Conservation (phyloP, 805 yeast genomes). For the Pichia occidentalis region DNA sequence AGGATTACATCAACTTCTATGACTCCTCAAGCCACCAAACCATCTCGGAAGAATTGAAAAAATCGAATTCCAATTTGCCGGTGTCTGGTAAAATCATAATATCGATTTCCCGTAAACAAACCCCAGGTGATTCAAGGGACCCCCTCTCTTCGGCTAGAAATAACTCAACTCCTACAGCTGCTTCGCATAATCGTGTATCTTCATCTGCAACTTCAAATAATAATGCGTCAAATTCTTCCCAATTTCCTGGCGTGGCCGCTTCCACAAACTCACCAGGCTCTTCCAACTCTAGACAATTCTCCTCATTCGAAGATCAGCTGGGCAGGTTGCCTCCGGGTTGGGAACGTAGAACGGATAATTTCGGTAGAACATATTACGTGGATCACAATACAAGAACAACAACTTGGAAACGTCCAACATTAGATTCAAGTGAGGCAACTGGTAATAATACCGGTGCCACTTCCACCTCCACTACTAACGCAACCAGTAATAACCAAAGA, state of each 20-base stretch:
- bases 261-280: conserved; percentile 23
- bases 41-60: conserved; percentile 84
- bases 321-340: conserved; percentile 98
- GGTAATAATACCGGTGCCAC: conserved; percentile 28
- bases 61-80: conserved; percentile 83
- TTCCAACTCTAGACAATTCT: conserved; percentile 52
- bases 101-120: conserved; percentile 49
- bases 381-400: conserved; percentile 97
- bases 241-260: conserved; percentile 26
- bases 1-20: conserved; percentile 74
- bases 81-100: conserved; percentile 91
- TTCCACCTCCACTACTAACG: conserved; percentile 21
- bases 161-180: conserved; percentile 6
- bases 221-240: too few relatives aligned
- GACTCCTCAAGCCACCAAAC: conserved; percentile 61
- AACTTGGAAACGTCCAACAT: conserved; percentile 96
- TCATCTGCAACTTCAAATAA: conserved; percentile 12
- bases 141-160: conserved; percentile 23
- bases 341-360: conserved; percentile 97
- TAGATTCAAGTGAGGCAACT: conserved; percentile 64
- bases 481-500: conserved; percentile 20
- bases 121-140: conserved; percentile 24
- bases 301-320: conserved; percentile 94
- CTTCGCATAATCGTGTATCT: conserved; percentile 3
- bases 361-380: conserved; percentile 95